Evolutionary conservation across 23 red algal species (phyloP).

Genomic region (Gracilariopsis chorda): DNA sequence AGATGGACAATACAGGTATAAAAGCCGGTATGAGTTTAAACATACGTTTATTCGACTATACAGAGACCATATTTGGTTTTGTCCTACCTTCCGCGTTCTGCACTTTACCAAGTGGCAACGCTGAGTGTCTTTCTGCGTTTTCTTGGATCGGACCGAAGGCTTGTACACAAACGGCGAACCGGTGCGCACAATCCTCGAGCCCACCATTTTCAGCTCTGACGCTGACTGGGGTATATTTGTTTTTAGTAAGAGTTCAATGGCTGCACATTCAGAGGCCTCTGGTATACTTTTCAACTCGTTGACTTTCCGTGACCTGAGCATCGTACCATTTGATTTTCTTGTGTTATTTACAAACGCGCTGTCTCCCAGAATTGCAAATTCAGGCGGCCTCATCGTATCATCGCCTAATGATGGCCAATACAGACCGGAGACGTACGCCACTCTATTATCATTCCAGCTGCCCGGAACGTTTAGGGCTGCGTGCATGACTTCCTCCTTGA

Average conservation of each 20-base stretch:
- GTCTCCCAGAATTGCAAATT: background rate
- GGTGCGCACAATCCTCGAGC: background rate
- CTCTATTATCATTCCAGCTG: background rate
- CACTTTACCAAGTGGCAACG: background rate
- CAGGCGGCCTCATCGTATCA: background rate
- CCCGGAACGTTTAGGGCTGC: background rate
- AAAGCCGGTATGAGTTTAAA: too few relatives aligned
- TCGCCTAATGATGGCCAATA: background rate
- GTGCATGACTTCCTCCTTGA: constrained; percentile 12
- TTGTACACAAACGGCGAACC: background rate
- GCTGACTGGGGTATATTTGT: constrained; percentile 5
- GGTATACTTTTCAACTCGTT: background rate
- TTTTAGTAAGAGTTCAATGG: background rate
- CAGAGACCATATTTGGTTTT: background rate
- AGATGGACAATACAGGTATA: too few relatives aligned
- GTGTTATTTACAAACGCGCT: background rate
- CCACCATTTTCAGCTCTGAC: constrained; percentile 18
- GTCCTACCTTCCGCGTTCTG: background rate
- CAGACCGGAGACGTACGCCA: constrained; percentile 1
- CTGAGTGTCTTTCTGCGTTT: background rate
- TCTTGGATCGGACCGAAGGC: background rate
- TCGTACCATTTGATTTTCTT: background rate
- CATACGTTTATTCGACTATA: too few relatives aligned
- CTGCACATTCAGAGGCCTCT: background rate
- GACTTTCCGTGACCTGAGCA: background rate